Percentiles rank a stretch among this genome's conserved stretches.
phyloP scores from a whole-genome alignment of 2,329 filamentous ascomycete genomes.

The Botryotinia globosa region DNA sequence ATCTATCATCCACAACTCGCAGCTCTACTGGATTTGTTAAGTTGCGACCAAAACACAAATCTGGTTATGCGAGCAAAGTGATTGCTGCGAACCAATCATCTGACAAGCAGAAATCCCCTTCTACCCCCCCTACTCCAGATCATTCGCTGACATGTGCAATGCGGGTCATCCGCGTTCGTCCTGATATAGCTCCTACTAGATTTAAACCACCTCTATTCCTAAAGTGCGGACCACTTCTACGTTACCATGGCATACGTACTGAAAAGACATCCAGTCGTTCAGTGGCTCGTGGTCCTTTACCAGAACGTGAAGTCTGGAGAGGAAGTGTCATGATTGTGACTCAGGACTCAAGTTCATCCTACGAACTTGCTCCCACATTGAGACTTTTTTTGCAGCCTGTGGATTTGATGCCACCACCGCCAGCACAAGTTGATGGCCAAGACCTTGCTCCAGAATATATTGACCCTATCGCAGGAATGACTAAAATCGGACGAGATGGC shows the following conservation, averaged over 20 bases:
- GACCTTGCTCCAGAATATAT: slow-evolving; percentile 76
- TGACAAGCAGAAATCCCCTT: slow-evolving; percentile 6
- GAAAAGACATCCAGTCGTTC: slow-evolving; percentile 49
- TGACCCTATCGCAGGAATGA: slow-evolving; percentile 83
- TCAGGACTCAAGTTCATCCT: slow-evolving; percentile 76
- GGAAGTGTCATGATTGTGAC: slow-evolving; percentile 97
- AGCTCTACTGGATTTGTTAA: slow-evolving; percentile 13
- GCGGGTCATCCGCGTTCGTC: slow-evolving; percentile 40
- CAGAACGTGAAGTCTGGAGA: slow-evolving; percentile 80
- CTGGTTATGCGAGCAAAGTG: slow-evolving; percentile 22
- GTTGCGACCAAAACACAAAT: slow-evolving; percentile 19
- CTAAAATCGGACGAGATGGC: slow-evolving; percentile 80
- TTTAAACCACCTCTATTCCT: slow-evolving; percentile 84
- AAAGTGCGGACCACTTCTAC: slow-evolving; percentile 84
- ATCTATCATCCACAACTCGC: not conserved
- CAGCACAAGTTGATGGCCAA: slow-evolving; percentile 62
- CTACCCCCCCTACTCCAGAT: slow-evolving; percentile 20
- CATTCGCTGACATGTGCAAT: slow-evolving; percentile 39
- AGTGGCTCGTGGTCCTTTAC: slow-evolving; percentile 36
- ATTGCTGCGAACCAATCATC: slow-evolving; percentile 13
- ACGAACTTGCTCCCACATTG: slow-evolving; percentile 75
- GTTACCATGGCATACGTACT: slow-evolving; percentile 79
- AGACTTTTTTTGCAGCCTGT: slow-evolving; percentile 85
- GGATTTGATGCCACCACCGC: slow-evolving; percentile 75
- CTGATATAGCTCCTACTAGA: slow-evolving; percentile 51